Base-by-base conservation (phyloP, 1,284 basidiomycete species). In the Phellopilus nigrolimitatus region DNA sequence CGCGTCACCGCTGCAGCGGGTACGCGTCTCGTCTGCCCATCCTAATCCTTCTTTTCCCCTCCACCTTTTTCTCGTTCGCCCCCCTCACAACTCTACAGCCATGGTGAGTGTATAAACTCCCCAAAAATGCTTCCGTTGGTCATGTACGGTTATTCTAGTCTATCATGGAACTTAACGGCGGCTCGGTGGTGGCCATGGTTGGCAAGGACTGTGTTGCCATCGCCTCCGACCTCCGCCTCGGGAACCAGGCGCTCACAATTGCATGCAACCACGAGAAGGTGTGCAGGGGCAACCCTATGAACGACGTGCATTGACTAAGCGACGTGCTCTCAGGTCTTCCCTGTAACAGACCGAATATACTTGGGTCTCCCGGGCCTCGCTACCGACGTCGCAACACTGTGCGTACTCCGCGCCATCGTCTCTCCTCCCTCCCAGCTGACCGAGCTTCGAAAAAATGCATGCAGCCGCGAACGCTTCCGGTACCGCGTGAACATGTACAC, bases 131-230 rank as follows among this genome's bases (percentile, higher is more conserved):
- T n/a, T 31, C 13, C 13, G 30, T 31, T 31, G 30, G 30, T 31
- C 30, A 13, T 31, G 30, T n/a, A n/a, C n/a, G n/a, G n/a, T 37
- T 15, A 31, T 5, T 9, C 15, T 31, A 89, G 88, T 91, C 88
- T 65, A 82, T 86, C 61, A 85, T 91, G 87, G 79, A 91, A 72
- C 79, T 84, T 60, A 95, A 95, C 76, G 92, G 92, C 73, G 97
- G 97, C 71, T 97, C 93, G 71, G 92, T 97, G 62, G 82, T 99
- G 70, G 97, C 97, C 72, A 99, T 99, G 94, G 88, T 88, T 56
- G 97, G 97, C 58, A 98, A 98, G 74, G 91, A 95, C 64, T 99
- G 97, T 68, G 97, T 99, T 54, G 97, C 95, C 52, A 99, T 99
- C 71, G 97, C 97, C 28, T 93, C 87, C 48, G 97, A 99, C 72